A percentile compares a stretch with the other conserved stretches of the same genome.
These are phyloP conservation scores for Kwoniella dendrophila DNA, from an alignment of 768 basidiomycete species.

Conservation along the genomic window DNA sequence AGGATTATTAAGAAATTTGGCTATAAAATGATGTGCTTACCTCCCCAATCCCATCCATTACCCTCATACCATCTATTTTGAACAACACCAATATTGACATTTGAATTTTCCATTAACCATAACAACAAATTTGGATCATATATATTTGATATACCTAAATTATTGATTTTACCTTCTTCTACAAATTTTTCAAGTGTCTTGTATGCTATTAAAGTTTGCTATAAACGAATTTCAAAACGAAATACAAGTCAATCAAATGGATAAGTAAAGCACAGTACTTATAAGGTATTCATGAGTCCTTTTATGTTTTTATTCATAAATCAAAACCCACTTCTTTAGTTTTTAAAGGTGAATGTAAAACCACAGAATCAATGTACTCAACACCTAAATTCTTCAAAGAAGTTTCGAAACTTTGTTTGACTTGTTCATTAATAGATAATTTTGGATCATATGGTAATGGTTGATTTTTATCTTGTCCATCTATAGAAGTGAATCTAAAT, in stretches of 20 bases:
- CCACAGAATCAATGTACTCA: slow-evolving; percentile 73
- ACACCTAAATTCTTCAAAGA: slow-evolving; percentile 73
- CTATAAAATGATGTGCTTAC: slow-evolving; percentile 22
- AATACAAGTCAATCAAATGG: neutral
- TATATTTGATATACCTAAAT: slow-evolving; percentile 72
- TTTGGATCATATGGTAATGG: slow-evolving; percentile 73
- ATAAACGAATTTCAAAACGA: neutral
- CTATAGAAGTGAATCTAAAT: slow-evolving; percentile 69
- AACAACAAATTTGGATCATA: slow-evolving; percentile 67
- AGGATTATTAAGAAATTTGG: neutral
- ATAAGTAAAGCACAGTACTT: too few species aligned
- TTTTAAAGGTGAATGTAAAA: slow-evolving; percentile 74
- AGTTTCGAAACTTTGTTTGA: slow-evolving; percentile 64
- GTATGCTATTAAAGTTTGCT: slow-evolving; percentile 72
- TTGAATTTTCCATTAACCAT: slow-evolving; percentile 63
- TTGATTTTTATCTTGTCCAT: slow-evolving; percentile 70
- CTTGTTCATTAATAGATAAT: slow-evolving; percentile 64
- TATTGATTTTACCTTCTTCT: slow-evolving; percentile 61
- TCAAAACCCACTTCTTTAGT: slow-evolving; percentile 59
- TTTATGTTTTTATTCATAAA: too few species aligned
- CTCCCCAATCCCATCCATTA: slow-evolving; percentile 70
- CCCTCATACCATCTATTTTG: slow-evolving; percentile 75
- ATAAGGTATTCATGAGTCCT: too few species aligned
- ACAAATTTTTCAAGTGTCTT: slow-evolving; percentile 65
- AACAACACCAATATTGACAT: slow-evolving; percentile 66